These are phyloP conservation scores for Penicillium ucsense DNA, from an alignment of 495 filamentous ascomycete genomes.

Conservation along the genomic window DNA sequence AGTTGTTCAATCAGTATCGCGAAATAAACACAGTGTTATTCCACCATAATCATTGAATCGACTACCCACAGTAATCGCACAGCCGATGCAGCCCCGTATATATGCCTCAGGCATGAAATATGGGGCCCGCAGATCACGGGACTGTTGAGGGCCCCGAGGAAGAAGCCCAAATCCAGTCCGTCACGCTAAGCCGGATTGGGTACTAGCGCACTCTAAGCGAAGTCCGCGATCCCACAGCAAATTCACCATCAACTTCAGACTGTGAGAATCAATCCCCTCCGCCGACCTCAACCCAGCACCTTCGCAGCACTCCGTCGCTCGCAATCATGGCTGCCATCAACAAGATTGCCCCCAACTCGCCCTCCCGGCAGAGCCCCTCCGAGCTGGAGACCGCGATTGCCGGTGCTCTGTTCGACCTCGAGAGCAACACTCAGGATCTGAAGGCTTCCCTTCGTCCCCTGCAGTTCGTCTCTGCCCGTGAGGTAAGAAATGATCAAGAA, in stretches of 20 bases:
- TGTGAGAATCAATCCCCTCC: conserved; percentile 27
- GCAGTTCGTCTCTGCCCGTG: conserved; percentile 93
- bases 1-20: not conserved
- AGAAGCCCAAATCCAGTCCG: conserved; percentile 9
- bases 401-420: conserved; percentile 90
- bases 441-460: conserved; percentile 85
- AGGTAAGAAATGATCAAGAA: conserved; percentile 61
- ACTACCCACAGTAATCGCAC: no score
- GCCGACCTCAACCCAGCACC: conserved; percentile 30
- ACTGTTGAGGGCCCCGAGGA: conserved; percentile 16
- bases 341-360: conserved; percentile 97
- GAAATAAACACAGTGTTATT: not conserved
- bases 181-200: conserved; percentile 17
- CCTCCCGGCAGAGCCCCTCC: conserved; percentile 83
- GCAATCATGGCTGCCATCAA: conserved; percentile 64
- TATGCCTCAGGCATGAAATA: not conserved
- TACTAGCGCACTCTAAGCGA: conserved; percentile 35
- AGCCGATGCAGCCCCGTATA: conserved; percentile 4
- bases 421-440: conserved; percentile 95
- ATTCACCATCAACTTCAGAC: conserved; percentile 24
- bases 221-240: conserved; percentile 32
- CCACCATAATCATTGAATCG: no score
- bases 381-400: conserved; percentile 94
- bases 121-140: conserved; percentile 19
- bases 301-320: conserved; percentile 33